phyloP scores from a whole-genome alignment of 257 asterid genomes.

The Jacaranda copaia region DNA sequence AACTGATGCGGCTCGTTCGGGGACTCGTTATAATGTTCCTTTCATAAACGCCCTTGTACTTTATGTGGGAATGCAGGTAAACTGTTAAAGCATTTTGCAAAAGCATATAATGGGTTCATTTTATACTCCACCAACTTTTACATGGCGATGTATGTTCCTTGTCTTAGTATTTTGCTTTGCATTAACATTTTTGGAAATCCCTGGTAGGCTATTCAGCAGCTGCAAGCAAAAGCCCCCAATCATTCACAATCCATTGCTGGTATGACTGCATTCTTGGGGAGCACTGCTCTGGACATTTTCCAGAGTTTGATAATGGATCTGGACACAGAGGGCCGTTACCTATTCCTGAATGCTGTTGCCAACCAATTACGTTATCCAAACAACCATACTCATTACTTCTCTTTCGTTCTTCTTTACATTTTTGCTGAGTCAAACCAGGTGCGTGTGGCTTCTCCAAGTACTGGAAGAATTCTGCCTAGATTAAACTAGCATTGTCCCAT shows the following conservation, averaged over 20 bases:
- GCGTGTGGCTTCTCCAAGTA: neutral
- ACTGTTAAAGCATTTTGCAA: neutral
- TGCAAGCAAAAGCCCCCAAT: conserved; percentile 72
- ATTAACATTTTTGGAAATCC: conserved; percentile 10
- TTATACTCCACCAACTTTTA: neutral
- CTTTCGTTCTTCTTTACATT: conserved; percentile 83
- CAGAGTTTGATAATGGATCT: conserved; percentile 82
- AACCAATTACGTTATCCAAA: conserved; percentile 97
- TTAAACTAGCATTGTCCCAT: neutral
- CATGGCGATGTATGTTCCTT: neutral
- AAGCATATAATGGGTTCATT: neutral
- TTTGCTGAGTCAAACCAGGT: conserved; percentile 91
- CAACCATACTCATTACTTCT: conserved; percentile 96
- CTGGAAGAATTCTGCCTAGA: neutral
- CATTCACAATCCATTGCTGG: conserved; percentile 77
- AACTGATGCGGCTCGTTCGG: conserved; percentile 73
- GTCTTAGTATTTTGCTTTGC: neutral
- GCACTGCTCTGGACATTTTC: conserved; percentile 92
- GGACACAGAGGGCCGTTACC: conserved; percentile 95
- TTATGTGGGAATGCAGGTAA: conserved; percentile 89
- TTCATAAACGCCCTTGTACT: conserved; percentile 93
- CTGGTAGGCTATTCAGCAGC: conserved; percentile 81
- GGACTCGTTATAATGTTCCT: conserved; percentile 93
- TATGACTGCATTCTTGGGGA: conserved; percentile 65
- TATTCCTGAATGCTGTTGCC: conserved; percentile 91